Evolutionary conservation across 768 basidiomycete genomes (phyloP), one percentile per base, ranked within the genome.

Genomic region (Piloderma croceum): DNA sequence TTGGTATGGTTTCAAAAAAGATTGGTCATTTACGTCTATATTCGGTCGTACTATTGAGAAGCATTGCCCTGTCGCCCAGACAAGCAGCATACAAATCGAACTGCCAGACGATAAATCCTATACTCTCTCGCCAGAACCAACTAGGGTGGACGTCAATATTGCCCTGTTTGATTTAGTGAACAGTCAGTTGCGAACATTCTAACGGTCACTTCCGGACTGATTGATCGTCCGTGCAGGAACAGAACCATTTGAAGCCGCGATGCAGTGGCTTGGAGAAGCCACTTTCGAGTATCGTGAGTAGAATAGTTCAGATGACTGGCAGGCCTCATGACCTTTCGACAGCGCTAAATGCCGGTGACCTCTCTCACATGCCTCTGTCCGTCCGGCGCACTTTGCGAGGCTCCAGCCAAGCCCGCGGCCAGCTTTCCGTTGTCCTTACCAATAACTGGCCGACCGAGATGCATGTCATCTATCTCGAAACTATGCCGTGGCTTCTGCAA

Each of bases 401-500:
- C 15, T 70, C 78, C 10, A 81, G 76, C 39, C 91, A 93, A 58
- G 82, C 81, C 7, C 74, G 71, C 33, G 92, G 90, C 3, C 69
- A 74, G 12, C 78, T 99, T 15, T 73, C 73, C 32, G 60, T 93
- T 10, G 66, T 71, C 18, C 58, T 97, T 38, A 69, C 56, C 5
- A 96, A 94, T 53, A 70, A 77, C 45, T 65, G 64, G 27, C 47
- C 63, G 15, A 54, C 61, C 5, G 48, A 68, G 1, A 48, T 78
- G 17, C 58, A 66, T 15, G 69, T 82, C 0, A 59, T 82, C 7
- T 96, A 93, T 60, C 73, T 92, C 32, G 96, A 98, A 62, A 86
- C 85, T 1, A 82, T 93, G 74, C 96, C 94, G 4, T 94, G 92
- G 81, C 81, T 91, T 53, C 70, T 97, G 25, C 84, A 90, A 43